Evolutionary conservation across 495 filamentous ascomycete genomes (phyloP).

Genomic region (Aspergillus carlsbadensis): DNA sequence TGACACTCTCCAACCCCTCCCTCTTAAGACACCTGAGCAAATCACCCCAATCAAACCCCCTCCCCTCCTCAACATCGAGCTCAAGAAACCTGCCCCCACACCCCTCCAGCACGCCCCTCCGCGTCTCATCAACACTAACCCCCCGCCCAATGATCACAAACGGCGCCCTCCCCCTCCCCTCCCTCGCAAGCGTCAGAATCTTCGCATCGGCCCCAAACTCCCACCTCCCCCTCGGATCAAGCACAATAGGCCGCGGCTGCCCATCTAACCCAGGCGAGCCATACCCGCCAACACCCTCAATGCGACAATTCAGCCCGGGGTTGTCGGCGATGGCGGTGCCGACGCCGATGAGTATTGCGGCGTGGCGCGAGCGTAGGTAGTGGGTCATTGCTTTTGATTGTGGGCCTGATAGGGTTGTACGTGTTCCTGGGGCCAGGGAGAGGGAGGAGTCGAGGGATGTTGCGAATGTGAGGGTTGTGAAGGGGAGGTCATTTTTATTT

Average conservation of each 20-base stretch:
- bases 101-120: conserved; percentile 36
- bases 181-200: conserved; percentile 59
- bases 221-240: conserved; percentile 76
- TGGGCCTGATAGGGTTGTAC: conserved; percentile 76
- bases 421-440: conserved; percentile 67
- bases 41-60: conserved; percentile 56
- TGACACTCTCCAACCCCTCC: conserved; percentile 69
- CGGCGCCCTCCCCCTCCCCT: conserved; percentile 66
- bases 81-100: conserved; percentile 47
- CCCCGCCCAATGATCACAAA: conserved; percentile 56
- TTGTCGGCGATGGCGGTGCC: conserved; percentile 83
- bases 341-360: conserved; percentile 84
- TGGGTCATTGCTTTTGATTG: conserved; percentile 91
- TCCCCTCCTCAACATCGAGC: conserved; percentile 20
- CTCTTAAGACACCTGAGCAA: conserved; percentile 53
- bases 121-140: conserved; percentile 22
- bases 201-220: conserved; percentile 55
- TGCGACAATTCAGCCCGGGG: conserved; percentile 76
- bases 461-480: conserved; percentile 85
- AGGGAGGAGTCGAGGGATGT: conserved; percentile 80
- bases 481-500: conserved; percentile 38
- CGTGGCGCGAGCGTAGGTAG: conserved; percentile 77
- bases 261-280: conserved; percentile 38
- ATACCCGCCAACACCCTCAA: conserved; percentile 54
- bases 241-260: conserved; percentile 76